Evolutionary conservation across 108 stramenopile species (phyloP), one percentile per base, ranked within the genome.

Genomic region (Pseudonitzschia pungens): DNA sequence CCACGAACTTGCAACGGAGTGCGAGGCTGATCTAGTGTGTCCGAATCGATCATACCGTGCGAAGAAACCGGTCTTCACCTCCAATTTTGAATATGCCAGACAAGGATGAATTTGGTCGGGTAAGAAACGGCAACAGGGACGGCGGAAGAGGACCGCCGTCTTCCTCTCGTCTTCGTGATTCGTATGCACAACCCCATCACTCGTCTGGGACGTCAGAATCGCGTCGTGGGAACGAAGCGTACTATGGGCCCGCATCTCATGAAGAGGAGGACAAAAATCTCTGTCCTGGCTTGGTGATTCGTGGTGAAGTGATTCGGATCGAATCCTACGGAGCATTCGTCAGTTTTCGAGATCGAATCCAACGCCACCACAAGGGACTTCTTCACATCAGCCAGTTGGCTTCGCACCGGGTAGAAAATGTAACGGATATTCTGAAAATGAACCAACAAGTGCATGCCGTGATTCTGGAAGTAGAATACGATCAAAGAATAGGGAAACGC

Each of bases 271-370:
- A 74, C 11, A 51, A 65, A 36, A 21, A 24, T 32, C 51, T 81
- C 9, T 36, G n/a, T 40, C 77, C 73, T 21, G 76, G 81, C 16
- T 28, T 65, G n/a, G 75, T 93, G 14, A 77, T 93, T 21, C 43
- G 75, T 12, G 93, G 90, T 18, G 68, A 68, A n/a, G 74, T 94
- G 7, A 71, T 76, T 27, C 79, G 89, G 10, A 80, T 94, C 31
- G 93, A 94, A 83, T 20, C 86, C 14, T 94, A 92, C 63, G 93
- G 93, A 32, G 89, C 89, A 45, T 94, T 94, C 78, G 74, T 89
- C 11, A 77, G 85, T 18, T 76, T 89, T 42, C 24, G 28, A 48
- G 71, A 68, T 24, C 22, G n/a, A 40, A 65, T 77, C 56, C 69
- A 28, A 18, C 62, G 70, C 26, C n/a, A 65, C 15, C 75, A 77